A percentile compares a stretch with the other conserved stretches of the same genome.
These are phyloP conservation scores for Pichia manshurica DNA, from an alignment of 805 yeast species.

Conservation along the genomic window DNA sequence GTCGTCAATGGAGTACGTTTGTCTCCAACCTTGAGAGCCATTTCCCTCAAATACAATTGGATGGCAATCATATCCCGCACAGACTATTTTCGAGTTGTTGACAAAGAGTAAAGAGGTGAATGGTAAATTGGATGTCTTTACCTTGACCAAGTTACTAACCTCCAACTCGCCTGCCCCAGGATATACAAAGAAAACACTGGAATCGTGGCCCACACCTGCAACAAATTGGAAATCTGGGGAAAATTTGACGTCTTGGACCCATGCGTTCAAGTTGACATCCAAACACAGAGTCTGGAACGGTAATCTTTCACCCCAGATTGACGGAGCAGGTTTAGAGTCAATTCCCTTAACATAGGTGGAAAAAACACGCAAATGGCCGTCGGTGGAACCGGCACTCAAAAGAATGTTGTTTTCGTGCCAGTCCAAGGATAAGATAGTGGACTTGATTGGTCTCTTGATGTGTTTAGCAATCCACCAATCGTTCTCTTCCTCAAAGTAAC, in stretches of 20 bases:
- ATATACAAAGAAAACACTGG: slow-evolving; percentile 73
- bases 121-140: slow-evolving; percentile 70
- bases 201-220: slow-evolving; percentile 83
- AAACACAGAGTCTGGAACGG: slow-evolving; percentile 93
- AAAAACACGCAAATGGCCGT: slow-evolving; percentile 86
- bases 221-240: slow-evolving; percentile 72
- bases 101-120: slow-evolving; percentile 71
- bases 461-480: slow-evolving; percentile 99
- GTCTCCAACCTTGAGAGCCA: slow-evolving; percentile 53
- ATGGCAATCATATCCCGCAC: slow-evolving; percentile 90
- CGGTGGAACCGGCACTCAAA: slow-evolving; percentile 87
- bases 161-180: slow-evolving; percentile 62
- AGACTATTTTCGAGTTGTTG: slow-evolving; percentile 60
- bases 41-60: slow-evolving; percentile 79
- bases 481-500: slow-evolving; percentile 92
- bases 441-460: slow-evolving; percentile 88
- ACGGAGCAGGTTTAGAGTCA: slow-evolving; percentile 73
- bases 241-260: slow-evolving; percentile 90
- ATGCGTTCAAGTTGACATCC: slow-evolving; percentile 69
- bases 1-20: slow-evolving; percentile 58
- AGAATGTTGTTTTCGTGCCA: slow-evolving; percentile 95
- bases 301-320: slow-evolving; percentile 90
- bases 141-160: slow-evolving; percentile 41
- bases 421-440: slow-evolving; percentile 73
- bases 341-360: slow-evolving; percentile 85